These are phyloP conservation scores for Clavispora phyllophila DNA, from an alignment of 805 yeast genomes.

Conservation along the genomic window DNA sequence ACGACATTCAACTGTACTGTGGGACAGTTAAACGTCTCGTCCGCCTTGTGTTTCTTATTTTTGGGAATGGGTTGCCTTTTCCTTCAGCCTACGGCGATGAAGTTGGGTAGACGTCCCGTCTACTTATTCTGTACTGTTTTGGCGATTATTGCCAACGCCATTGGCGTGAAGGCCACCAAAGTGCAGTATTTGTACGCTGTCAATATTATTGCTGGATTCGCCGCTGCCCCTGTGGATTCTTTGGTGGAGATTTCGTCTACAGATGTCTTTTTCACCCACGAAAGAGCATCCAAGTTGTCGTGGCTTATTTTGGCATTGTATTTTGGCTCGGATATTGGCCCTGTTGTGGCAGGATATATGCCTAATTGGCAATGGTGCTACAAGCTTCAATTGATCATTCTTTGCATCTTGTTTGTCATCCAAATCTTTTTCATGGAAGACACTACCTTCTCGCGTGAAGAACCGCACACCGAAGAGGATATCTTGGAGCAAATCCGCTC, in stretches of 20 bases:
- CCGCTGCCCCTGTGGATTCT: conserved; percentile 44
- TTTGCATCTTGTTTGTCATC: conserved; percentile 26
- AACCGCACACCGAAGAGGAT: conserved; percentile 21
- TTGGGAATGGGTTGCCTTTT: conserved; percentile 38
- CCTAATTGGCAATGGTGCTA: conserved; percentile 41
- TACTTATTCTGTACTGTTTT: conserved; percentile 21
- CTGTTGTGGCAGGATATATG: conserved; percentile 41
- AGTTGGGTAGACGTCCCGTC: conserved; percentile 27
- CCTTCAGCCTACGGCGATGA: conserved; percentile 32
- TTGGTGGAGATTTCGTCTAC: conserved; percentile 44
- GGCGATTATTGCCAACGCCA: conserved; percentile 17
- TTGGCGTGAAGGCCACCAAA: conserved; percentile 26
- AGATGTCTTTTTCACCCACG: conserved; percentile 42
- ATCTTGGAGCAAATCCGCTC: conserved; percentile 28
- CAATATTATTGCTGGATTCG: conserved; percentile 25
- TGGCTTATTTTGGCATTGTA: conserved; percentile 37
- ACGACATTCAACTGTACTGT: conserved; percentile 26
- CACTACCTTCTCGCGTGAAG: conserved; percentile 34
- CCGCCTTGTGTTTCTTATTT: conserved; percentile 49
- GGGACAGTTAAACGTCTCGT: conserved; percentile 40
- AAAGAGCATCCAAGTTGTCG: conserved; percentile 31
- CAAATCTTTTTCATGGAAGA: conserved; percentile 40
- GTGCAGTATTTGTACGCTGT: conserved; percentile 18
- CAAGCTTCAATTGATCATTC: conserved; percentile 29
- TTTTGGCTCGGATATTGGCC: conserved; percentile 40